A percentile compares a stretch with the other conserved stretches of the same genome.
phyloP scores from a whole-genome alignment of 202 grass and related monocot species.

The Bolboschoenoplectus hybrid region DNA sequence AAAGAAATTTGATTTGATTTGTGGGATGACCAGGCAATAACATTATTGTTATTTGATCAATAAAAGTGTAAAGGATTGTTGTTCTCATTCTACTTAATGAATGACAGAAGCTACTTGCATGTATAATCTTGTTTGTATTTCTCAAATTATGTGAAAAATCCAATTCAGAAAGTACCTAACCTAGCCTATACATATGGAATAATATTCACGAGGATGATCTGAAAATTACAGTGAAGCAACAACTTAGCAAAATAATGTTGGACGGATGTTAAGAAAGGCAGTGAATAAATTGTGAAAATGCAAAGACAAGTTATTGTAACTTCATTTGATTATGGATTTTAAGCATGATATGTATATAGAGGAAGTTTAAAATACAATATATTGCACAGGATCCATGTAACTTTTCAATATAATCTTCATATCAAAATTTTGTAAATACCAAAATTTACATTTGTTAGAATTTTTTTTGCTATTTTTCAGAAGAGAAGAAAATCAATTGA shows the following conservation, averaged over 20 bases:
- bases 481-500: too few species aligned
- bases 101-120: background rate
- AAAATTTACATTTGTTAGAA: too few species aligned
- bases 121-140: background rate
- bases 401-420: too few species aligned
- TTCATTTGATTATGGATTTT: background rate
- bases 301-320: background rate
- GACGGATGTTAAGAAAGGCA: background rate
- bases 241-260: background rate
- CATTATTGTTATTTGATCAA: constrained; percentile 5
- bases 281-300: background rate
- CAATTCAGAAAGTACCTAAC: background rate
- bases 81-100: background rate
- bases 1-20: background rate
- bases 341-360: background rate
- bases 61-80: background rate
- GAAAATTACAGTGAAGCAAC: background rate
- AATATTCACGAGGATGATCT: background rate
- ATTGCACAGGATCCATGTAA: too few species aligned
- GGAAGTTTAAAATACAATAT: too few species aligned
- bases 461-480: too few species aligned
- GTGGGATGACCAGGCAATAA: constrained; percentile 26
- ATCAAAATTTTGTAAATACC: too few species aligned
- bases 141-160: background rate
- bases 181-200: background rate